Evolutionary conservation across 2,329 filamentous ascomycete genomes (phyloP).

Genomic region (Bimuria novae-zelandiae): DNA sequence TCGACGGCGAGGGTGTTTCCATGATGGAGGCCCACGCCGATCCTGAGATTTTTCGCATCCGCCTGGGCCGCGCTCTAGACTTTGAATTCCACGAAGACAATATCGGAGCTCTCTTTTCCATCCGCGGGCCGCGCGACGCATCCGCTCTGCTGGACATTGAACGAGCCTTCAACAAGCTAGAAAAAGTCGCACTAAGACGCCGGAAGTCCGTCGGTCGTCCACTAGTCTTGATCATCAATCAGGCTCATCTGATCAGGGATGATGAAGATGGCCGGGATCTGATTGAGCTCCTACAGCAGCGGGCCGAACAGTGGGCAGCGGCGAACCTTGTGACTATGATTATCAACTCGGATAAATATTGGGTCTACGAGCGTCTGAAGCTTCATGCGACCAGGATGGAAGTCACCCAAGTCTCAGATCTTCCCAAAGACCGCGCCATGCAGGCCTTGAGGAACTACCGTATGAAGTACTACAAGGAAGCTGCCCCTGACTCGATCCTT

Average conservation of each 20-base stretch:
- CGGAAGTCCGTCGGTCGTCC: slow-evolving; percentile 67
- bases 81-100: slow-evolving; percentile 98
- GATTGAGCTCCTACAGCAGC: slow-evolving; percentile 91
- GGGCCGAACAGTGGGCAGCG: slow-evolving; percentile 95
- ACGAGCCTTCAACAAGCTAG: slow-evolving; percentile 93
- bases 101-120: slow-evolving; percentile 94
- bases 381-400: slow-evolving; percentile 94
- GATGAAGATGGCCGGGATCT: slow-evolving; percentile 92
- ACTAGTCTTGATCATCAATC: slow-evolving; percentile 91
- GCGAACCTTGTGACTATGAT: slow-evolving; percentile 88
- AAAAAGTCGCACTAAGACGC: slow-evolving; percentile 85
- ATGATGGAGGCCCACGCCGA: slow-evolving; percentile 98
- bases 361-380: slow-evolving; percentile 95
- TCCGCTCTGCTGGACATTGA: slow-evolving; percentile 94
- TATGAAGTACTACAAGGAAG: slow-evolving; percentile 73
- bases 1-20: slow-evolving; percentile 83
- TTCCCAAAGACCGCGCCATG: slow-evolving; percentile 78
- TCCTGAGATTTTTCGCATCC: slow-evolving; percentile 89
- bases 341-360: slow-evolving; percentile 97
- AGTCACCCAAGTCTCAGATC: slow-evolving; percentile 81
- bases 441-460: slow-evolving; percentile 79
- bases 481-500: slow-evolving; percentile 59
- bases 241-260: slow-evolving; percentile 86
- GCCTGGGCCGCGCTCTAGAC: slow-evolving; percentile 90
- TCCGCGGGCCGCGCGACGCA: slow-evolving; percentile 87